Percentiles rank a stretch among this genome's conserved stretches.
These are phyloP conservation scores for Eleusine coracana DNA, from an alignment of 176 grass and related monocot genomes.

Conservation along the genomic window DNA sequence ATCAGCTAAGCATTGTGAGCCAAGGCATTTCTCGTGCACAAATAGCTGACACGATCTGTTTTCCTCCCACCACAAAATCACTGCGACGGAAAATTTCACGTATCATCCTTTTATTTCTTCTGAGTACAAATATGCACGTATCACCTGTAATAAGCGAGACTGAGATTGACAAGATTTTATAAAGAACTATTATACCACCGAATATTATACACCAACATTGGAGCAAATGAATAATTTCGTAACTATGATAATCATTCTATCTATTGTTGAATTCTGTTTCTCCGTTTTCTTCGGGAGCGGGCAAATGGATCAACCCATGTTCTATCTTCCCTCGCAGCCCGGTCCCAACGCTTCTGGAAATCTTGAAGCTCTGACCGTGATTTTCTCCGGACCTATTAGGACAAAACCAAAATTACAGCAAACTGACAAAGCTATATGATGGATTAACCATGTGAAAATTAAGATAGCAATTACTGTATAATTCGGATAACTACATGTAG, in stretches of 20 bases:
- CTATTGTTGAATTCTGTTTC: slow-evolving; percentile 35
- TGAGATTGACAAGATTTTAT: neutral
- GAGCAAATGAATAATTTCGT: neutral
- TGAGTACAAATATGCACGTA: neutral
- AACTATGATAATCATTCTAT: slow-evolving; percentile 11
- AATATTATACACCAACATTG: slow-evolving; percentile 17
- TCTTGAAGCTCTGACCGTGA: slow-evolving; percentile 55
- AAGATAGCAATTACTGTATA: neutral
- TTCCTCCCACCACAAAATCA: neutral
- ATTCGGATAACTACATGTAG: slow-evolving; percentile 14
- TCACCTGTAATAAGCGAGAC: neutral
- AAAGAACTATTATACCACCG: neutral
- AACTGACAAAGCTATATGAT: neutral
- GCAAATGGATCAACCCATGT: slow-evolving; percentile 69
- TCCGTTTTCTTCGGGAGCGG: slow-evolving; percentile 37
- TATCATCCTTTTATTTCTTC: neutral
- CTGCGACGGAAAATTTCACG: neutral
- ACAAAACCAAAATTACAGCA: neutral
- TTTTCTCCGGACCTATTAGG: slow-evolving; percentile 57
- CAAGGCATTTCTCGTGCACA: neutral
- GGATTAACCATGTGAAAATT: neutral
- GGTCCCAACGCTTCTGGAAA: slow-evolving; percentile 72
- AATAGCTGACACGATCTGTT: neutral
- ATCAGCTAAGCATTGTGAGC: neutral
- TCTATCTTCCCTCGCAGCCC: slow-evolving; percentile 61